Evolutionary conservation across 176 grass and related monocot species (phyloP).

Genomic region (Guadua angustifolia): DNA sequence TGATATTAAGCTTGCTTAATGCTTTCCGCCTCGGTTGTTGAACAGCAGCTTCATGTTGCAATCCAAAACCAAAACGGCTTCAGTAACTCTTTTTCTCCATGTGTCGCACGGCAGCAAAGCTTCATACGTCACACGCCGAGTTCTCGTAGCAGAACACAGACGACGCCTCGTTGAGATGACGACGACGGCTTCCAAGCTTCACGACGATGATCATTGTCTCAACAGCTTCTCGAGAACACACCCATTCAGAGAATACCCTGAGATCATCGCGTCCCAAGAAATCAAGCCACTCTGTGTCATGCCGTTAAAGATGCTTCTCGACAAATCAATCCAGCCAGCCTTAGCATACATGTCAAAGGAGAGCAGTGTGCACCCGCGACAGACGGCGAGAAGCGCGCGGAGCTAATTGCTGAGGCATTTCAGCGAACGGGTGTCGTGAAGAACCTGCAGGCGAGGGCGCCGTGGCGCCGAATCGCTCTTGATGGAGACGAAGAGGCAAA

Average conservation of each 20-base stretch:
- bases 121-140: too few species aligned
- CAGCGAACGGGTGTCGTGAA: constrained; percentile 37
- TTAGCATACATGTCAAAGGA: constrained; percentile 68
- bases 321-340: constrained; percentile 35
- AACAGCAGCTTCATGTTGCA: too few species aligned
- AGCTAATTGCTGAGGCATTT: constrained; percentile 59
- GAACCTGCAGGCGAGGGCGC: constrained; percentile 12
- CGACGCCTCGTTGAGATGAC: too few species aligned
- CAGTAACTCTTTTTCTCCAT: too few species aligned
- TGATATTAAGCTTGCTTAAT: too few species aligned
- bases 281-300: constrained; percentile 62
- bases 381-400: constrained; percentile 53
- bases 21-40: too few species aligned
- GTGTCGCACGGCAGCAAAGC: too few species aligned
- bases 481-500: neutral
- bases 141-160: too few species aligned
- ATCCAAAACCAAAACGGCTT: too few species aligned
- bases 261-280: constrained; percentile 70
- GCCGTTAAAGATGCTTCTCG: constrained; percentile 54
- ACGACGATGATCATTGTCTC: neutral
- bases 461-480: neutral
- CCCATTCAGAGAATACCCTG: constrained; percentile 57
- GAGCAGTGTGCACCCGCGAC: constrained; percentile 66
- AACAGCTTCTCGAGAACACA: constrained; percentile 39
- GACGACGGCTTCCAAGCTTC: too few species aligned